These are phyloP conservation scores for Mycena leptocephala DNA, from an alignment of 768 basidiomycete genomes.

Conservation along the genomic window DNA sequence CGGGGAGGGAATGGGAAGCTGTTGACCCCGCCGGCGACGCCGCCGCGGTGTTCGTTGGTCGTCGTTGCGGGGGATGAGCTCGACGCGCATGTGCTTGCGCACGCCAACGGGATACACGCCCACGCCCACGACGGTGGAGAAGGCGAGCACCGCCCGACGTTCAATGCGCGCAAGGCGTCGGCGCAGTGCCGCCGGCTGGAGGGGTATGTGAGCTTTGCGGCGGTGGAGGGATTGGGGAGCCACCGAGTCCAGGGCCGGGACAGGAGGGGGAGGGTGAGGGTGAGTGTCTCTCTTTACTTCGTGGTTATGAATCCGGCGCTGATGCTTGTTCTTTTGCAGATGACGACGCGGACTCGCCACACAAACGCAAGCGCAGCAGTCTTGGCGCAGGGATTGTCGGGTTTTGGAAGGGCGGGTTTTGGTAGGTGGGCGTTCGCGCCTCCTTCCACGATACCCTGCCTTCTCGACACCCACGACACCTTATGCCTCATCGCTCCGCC, in stretches of 20 bases:
- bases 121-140: not conserved
- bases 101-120: not conserved
- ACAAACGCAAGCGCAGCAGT: constrained; percentile 21
- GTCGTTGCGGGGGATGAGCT: constrained; percentile 40
- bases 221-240: constrained; percentile 76
- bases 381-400: constrained; percentile 29
- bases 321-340: not conserved
- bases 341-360: not conserved
- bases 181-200: constrained; percentile 69
- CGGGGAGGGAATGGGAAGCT: constrained; percentile 25
- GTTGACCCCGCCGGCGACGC: constrained; percentile 46
- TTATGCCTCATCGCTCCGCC: not conserved
- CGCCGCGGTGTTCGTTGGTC: constrained; percentile 41
- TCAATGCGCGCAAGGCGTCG: constrained; percentile 78
- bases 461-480: not conserved
- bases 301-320: not conserved
- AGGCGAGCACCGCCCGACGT: constrained; percentile 50
- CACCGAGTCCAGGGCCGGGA: constrained; percentile 50
- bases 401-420: constrained; percentile 35
- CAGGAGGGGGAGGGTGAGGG: not conserved
- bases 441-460: not conserved
- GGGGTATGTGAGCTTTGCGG: constrained; percentile 80
- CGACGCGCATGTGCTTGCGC: not conserved
- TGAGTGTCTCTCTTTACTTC: not conserved
- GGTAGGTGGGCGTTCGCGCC: constrained; percentile 7